Evolutionary conservation across 176 grass and related monocot species (phyloP), one percentile per base, ranked within the genome.

Genomic region (Pontederia crassipes): DNA sequence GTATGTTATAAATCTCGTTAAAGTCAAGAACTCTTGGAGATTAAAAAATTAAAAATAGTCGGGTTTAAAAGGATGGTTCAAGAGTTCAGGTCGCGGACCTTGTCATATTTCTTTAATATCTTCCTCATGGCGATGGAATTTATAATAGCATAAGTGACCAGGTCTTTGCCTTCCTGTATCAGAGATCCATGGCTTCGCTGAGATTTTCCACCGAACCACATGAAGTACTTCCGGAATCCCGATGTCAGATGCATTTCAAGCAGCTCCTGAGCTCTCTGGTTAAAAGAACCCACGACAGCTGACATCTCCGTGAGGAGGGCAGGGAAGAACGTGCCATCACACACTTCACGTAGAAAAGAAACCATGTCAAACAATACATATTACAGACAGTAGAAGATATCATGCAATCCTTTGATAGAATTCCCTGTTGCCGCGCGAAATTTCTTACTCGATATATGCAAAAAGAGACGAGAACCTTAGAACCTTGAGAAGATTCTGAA

Each of bases 51-150:
- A 66, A 28, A 75, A 64, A 40, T 40, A 1, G 57, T 59, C 10
- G 0, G 28, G 13, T 27, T 16, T 5, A 8, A 28, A 59, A 59
- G 18, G 4, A 58, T 17, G 20, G 20, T 24, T 24, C 20, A 32
- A 13, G 18, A 28, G 9, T 55, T 64, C 16, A 70, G 58, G 1
- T 12, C 11, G 52, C 52, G 53, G 74, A 74, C 91, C 91, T 95
- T 90, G 50, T 90, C 91, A 72, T 95, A 95, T 54, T 95, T 95
- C 75, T 95, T 95, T 6, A 95, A 68, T 46, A 95, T 84, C 56
- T 95, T 95, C 55, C 91, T 75, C 86, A 90, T 84, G 8, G 86
- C 91, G 45, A 95, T 77, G 15, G 91, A 84, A 48, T 95, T 95
- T 76, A 90, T 84, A 57, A 95, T 87, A n/a, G 86, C 91, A 58